Evolutionary conservation across 176 grass and related monocot genomes (phyloP).

Genomic region (Themeda triandra): DNA sequence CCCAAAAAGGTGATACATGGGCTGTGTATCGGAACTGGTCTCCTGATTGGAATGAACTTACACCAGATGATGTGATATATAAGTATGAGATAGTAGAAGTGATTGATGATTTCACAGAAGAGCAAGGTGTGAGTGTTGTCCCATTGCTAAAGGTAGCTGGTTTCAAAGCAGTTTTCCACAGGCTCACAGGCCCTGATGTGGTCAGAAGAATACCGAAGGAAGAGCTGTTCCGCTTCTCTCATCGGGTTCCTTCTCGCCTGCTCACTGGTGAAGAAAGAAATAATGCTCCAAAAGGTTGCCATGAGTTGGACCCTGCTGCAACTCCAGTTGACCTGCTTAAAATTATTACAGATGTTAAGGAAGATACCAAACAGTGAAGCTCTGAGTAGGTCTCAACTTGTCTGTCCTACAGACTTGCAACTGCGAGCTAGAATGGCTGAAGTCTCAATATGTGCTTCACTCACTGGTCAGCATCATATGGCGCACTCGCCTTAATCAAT

Average conservation of each 20-base stretch:
- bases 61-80: constrained; percentile 54
- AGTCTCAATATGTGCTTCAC: background rate
- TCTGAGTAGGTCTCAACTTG: constrained; percentile 21
- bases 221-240: constrained; percentile 80
- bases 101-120: constrained; percentile 42
- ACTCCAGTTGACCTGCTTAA: constrained; percentile 64
- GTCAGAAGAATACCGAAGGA: constrained; percentile 55
- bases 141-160: constrained; percentile 65
- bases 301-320: constrained; percentile 69
- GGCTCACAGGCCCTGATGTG: constrained; percentile 31
- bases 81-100: constrained; percentile 73
- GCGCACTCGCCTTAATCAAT: constrained; percentile 4
- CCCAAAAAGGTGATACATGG: constrained; percentile 70
- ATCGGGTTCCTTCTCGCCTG: constrained; percentile 61
- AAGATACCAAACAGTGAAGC: constrained; percentile 23
- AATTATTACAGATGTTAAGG: constrained; percentile 56
- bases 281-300: constrained; percentile 65
- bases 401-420: background rate
- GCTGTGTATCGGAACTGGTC: constrained; percentile 67
- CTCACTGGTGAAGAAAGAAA: constrained; percentile 65
- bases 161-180: constrained; percentile 63
- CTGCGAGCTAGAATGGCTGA: background rate
- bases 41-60: constrained; percentile 60
- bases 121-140: constrained; percentile 44
- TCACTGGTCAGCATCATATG: constrained; percentile 1